These are phyloP conservation scores for Phalaenopsis hybrid DNA, from an alignment of 116 monocot species.

Conservation along the genomic window DNA sequence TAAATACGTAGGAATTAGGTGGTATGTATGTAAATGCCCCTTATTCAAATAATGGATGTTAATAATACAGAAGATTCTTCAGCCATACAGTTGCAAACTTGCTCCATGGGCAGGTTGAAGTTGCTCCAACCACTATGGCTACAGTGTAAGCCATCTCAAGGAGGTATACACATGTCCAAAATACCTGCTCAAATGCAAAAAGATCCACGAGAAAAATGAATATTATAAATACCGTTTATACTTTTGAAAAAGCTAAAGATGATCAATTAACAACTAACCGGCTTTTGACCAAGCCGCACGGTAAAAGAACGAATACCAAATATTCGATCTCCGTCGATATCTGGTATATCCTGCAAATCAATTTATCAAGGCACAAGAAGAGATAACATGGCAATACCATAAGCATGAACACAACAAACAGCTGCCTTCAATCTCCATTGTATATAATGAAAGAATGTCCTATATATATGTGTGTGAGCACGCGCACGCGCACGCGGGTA, in stretches of 20 bases:
- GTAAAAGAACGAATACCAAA: constrained; percentile 91
- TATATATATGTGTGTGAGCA: too few species aligned
- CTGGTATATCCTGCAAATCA: constrained; percentile 83
- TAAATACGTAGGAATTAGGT: too few species aligned
- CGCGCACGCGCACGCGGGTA: too few species aligned
- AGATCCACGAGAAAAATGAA: background rate
- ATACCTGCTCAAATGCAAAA: constrained; percentile 48
- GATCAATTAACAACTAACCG: constrained; percentile 28
- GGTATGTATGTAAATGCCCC: too few species aligned
- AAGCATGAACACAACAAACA: background rate
- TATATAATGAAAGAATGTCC: background rate
- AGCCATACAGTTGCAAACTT: constrained; percentile 66
- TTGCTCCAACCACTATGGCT: constrained; percentile 59
- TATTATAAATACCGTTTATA: background rate
- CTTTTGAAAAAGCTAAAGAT: constrained; percentile 6
- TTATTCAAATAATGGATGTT: background rate
- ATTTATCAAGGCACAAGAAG: background rate
- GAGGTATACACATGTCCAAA: constrained; percentile 88
- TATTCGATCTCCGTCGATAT: constrained; percentile 88
- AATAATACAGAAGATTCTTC: background rate
- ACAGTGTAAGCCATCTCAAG: constrained; percentile 81
- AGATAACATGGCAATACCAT: constrained; percentile 4
- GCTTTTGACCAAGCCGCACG: constrained; percentile 78
- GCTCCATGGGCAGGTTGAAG: constrained; percentile 74
- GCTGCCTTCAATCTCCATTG: background rate